Conservation (phyloP, 805 yeast species). For the Candida palmyrensis region DNA sequence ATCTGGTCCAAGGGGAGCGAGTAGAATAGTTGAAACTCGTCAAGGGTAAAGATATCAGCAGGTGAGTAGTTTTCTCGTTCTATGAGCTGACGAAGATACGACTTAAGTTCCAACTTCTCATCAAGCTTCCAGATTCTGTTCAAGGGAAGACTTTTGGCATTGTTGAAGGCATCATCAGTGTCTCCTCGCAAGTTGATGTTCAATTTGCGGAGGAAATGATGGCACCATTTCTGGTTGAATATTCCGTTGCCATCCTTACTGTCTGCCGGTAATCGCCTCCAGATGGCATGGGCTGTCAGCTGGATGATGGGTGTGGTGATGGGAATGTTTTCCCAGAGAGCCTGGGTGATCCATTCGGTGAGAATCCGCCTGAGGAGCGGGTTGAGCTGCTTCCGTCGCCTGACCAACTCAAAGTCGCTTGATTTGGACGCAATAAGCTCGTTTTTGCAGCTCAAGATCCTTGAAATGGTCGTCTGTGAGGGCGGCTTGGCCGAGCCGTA, state of each 20-base stretch:
- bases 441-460: constrained; percentile 53
- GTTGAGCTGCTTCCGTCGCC: constrained; percentile 52
- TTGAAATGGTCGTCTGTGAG: constrained; percentile 62
- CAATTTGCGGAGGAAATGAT: constrained; percentile 41
- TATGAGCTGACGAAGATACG: constrained; percentile 30
- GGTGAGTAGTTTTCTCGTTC: constrained; percentile 34
- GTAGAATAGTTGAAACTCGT: constrained; percentile 56
- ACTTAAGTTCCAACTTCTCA: constrained; percentile 47
- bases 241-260: constrained; percentile 60
- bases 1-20: constrained; percentile 57
- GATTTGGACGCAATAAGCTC: constrained; percentile 47
- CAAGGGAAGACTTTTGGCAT: constrained; percentile 22
- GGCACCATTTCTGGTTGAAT: constrained; percentile 62
- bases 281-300: constrained; percentile 57
- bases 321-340: constrained; percentile 63
- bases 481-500: constrained; percentile 52
- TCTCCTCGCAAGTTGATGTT: constrained; percentile 47
- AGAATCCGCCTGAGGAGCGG: constrained; percentile 52
- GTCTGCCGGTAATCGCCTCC: constrained; percentile 53
- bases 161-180: constrained; percentile 33
- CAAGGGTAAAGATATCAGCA: constrained; percentile 52
- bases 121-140: constrained; percentile 58
- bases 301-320: constrained; percentile 59
- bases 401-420: constrained; percentile 45
- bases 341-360: constrained; percentile 67